A percentile compares a stretch with the other conserved stretches of the same genome.
phyloP scores from a whole-genome alignment of 2,329 filamentous ascomycete species.

The Emergomyces pasteurianus region DNA sequence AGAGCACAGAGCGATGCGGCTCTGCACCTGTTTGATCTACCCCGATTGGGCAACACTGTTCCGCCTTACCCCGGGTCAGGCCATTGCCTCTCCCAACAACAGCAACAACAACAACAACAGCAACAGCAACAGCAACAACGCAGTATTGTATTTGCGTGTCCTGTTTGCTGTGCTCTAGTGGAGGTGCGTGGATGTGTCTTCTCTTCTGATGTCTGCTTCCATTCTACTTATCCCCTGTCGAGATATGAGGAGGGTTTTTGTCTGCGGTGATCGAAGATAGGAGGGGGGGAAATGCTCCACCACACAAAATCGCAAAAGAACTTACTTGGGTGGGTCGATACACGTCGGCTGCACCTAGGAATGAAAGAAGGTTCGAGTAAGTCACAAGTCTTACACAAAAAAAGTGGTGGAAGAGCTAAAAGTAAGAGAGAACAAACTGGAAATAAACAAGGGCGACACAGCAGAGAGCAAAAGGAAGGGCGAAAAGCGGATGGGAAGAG shows the following conservation, averaged over 20 bases:
- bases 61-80: neutral
- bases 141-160: neutral
- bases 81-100: neutral
- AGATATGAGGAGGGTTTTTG: neutral
- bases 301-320: constrained; percentile 7
- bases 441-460: neutral
- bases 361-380: constrained; percentile 9
- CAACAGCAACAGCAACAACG: neutral
- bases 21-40: neutral
- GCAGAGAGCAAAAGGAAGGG: neutral
- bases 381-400: constrained; percentile 9
- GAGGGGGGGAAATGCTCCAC: neutral
- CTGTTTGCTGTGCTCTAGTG: too few relatives aligned
- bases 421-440: constrained; percentile 3
- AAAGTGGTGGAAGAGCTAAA: neutral
- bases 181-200: neutral
- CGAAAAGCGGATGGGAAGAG: neutral
- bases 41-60: neutral
- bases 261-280: neutral
- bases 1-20: neutral
- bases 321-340: constrained; percentile 38
- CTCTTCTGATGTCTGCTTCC: neutral
- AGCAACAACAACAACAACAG: too few relatives aligned
- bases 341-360: constrained; percentile 31
- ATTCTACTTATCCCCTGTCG: neutral